Conservation (phyloP, 2,329 filamentous ascomycete genomes). For the Fusarium sp. region DNA sequence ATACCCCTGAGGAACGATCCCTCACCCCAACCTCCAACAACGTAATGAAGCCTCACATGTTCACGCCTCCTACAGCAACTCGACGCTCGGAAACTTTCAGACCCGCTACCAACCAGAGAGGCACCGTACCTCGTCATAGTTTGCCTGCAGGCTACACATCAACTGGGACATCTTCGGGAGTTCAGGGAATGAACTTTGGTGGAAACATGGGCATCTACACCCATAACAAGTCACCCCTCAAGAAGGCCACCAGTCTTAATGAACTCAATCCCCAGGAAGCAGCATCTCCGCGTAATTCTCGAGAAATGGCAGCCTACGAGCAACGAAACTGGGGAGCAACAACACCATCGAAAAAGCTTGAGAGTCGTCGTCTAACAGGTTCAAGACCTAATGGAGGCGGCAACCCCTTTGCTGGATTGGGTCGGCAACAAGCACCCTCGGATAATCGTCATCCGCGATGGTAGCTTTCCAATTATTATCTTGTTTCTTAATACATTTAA, state of each 20-base stretch:
- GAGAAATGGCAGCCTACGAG: constrained; percentile 69
- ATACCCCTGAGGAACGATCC: constrained; percentile 59
- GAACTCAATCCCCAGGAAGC: constrained; percentile 58
- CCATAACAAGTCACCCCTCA: constrained; percentile 83
- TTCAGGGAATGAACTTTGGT: constrained; percentile 57
- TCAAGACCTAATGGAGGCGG: constrained; percentile 38
- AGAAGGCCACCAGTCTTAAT: constrained; percentile 76
- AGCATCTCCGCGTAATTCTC: constrained; percentile 65
- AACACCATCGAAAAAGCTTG: constrained; percentile 54
- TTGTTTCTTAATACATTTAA: constrained; percentile 6
- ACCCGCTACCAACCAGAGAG: constrained; percentile 42
- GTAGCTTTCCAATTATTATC: constrained; percentile 27
- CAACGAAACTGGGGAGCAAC: constrained; percentile 54
- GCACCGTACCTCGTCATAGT: constrained; percentile 47
- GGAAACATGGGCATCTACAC: constrained; percentile 83
- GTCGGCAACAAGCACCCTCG: constrained; percentile 49
- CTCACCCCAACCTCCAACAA: constrained; percentile 49
- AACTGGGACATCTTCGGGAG: constrained; percentile 41
- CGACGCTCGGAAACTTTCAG: constrained; percentile 50
- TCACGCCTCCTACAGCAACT: constrained; percentile 52
- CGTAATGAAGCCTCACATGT: constrained; percentile 53
- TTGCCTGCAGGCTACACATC: constrained; percentile 48
- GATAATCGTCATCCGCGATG: constrained; percentile 55
- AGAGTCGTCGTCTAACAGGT: constrained; percentile 42
- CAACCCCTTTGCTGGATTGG: constrained; percentile 53